Evolutionary conservation across 306 rosid species (phyloP).

Genomic region (Bauhinia variegata): DNA sequence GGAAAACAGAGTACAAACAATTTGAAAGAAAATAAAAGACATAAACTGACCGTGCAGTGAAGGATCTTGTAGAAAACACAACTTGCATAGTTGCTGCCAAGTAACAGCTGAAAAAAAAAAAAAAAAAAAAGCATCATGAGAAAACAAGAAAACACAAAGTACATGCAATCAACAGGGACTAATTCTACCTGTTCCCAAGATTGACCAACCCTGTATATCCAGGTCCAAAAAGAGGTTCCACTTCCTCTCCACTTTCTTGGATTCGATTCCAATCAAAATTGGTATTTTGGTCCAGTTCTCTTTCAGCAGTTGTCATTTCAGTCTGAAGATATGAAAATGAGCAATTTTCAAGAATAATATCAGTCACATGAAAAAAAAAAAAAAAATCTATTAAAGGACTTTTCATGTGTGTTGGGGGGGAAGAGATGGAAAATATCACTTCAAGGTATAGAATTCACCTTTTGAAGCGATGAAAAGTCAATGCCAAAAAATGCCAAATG

Average conservation of each 20-base stretch:
- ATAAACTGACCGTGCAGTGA: constrained; percentile 62
- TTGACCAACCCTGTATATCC: constrained; percentile 94
- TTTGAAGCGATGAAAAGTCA: constrained; percentile 85
- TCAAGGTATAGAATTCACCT: constrained; percentile 58
- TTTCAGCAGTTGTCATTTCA: constrained; percentile 99
- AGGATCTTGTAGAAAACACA: constrained; percentile 72
- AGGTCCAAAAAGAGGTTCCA: constrained; percentile 88
- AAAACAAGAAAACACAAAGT: constrained; percentile 20
- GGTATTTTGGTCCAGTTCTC: constrained; percentile 96
- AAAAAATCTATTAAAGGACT: background rate
- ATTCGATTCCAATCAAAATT: constrained; percentile 96
- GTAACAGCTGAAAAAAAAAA: constrained; percentile 80
- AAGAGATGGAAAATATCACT: background rate
- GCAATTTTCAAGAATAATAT: background rate
- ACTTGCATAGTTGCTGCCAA: constrained; percentile 97
- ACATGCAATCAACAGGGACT: constrained; percentile 14
- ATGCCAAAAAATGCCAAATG: constrained; percentile 96
- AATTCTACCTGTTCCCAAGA: constrained; percentile 86
- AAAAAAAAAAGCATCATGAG: constrained; percentile 22
- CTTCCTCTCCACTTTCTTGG: constrained; percentile 94
- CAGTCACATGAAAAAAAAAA: constrained; percentile 1
- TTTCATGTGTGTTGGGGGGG: background rate
- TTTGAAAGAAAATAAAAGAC: background rate
- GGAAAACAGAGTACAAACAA: constrained; percentile 5
- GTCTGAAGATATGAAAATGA: constrained; percentile 62